Conservation (phyloP, 768 basidiomycete species). For the Naganishia vaughanmartiniae region DNA sequence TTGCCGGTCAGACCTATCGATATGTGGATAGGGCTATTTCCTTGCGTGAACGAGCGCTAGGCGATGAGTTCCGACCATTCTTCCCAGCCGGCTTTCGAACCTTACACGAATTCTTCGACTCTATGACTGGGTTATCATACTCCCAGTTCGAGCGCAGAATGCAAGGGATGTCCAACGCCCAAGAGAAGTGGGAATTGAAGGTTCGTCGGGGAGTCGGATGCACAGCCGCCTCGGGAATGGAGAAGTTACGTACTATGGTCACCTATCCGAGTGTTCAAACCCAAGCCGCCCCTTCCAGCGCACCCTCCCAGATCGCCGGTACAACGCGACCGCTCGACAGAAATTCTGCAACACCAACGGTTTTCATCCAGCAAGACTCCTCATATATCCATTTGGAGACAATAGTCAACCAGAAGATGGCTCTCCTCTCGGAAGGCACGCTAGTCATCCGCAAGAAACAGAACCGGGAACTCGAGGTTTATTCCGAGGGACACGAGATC, state of each 20-base stretch:
- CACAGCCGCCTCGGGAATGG: neutral
- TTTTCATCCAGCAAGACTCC: neutral
- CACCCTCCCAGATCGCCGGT: too few relatives aligned
- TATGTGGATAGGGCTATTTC: neutral
- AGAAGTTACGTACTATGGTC: neutral
- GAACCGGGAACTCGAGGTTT: neutral
- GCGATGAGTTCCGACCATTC: neutral
- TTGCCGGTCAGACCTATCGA: neutral
- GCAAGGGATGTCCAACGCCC: neutral
- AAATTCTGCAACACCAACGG: too few relatives aligned
- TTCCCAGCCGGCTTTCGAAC: neutral
- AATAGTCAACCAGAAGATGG: neutral
- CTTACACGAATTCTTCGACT: neutral
- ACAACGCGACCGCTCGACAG: too few relatives aligned
- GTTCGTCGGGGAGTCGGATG: neutral
- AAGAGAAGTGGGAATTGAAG: neutral
- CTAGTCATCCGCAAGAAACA: neutral
- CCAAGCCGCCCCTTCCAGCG: too few relatives aligned
- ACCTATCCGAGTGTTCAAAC: too few relatives aligned
- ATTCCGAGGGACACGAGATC: neutral
- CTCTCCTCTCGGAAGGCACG: neutral
- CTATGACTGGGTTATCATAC: neutral
- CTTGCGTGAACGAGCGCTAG: neutral
- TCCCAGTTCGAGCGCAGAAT: neutral
- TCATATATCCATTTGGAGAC: neutral